These are phyloP conservation scores for Collybia sordida DNA, from an alignment of 768 basidiomycete species.

Conservation along the genomic window DNA sequence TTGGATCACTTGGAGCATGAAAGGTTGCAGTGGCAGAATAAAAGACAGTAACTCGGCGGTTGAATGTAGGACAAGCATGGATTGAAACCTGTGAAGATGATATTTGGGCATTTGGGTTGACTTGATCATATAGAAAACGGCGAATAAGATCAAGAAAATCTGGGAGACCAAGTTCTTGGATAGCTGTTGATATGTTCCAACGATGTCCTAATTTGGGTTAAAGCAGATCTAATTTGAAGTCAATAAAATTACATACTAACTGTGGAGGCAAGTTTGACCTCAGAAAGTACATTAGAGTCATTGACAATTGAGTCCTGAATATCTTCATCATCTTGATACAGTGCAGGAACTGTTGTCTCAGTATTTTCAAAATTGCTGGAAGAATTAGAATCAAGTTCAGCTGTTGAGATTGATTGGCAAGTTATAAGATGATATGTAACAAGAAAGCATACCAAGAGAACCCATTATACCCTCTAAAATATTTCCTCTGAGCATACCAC, in stretches of 20 bases:
- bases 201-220: not conserved
- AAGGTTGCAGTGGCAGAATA: not conserved
- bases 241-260: no score
- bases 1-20: not conserved
- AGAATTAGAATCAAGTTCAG: no score
- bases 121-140: not conserved
- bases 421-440: no score
- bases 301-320: no score
- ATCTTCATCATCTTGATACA: no score
- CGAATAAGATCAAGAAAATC: not conserved
- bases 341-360: no score
- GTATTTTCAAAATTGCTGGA: no score
- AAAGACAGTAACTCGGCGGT: not conserved
- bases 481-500: not conserved
- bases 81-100: not conserved
- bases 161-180: not conserved
- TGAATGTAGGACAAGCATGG: not conserved
- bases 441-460: no score
- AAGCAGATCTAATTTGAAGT: no score
- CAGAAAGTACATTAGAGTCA: no score
- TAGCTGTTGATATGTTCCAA: not conserved
- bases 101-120: not conserved
- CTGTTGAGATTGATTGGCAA: no score
- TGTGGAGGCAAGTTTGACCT: no score
- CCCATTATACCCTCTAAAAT: not conserved